Base-by-base conservation (phyloP, 768 basidiomycete species). In the Suillus spraguei region DNA sequence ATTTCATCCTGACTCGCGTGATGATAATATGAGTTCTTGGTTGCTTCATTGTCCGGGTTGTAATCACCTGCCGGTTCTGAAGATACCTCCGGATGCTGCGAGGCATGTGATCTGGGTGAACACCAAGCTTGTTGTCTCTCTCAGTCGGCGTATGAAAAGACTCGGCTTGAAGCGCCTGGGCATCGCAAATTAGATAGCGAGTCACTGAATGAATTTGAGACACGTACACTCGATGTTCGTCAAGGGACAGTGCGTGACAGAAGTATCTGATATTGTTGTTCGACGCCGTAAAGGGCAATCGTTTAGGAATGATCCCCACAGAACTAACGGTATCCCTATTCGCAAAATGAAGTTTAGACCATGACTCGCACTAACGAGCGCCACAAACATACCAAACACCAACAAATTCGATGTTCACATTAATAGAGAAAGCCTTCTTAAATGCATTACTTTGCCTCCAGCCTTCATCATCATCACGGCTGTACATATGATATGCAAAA, bases 361-460 rank as follows among this genome's bases (percentile, higher is more conserved):
- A 49, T 1, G 22, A 16, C 16, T 28, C 14, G 10, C 32, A 17
- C 17, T 39, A 13, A 49, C 22, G 39, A 32, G 39, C 35, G 6
- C 11, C 22, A n/a, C 52, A 28, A 17, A 63, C 80, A 63, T 68
- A 90, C 90, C 89, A 92, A 8, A 92, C 88, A 14, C 90, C 91
- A 4, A 93, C 76, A 65, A 92, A 83, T 46, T 91, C 85, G 41
- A 92, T 84, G 62, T 87, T 82, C 11, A 92, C 88, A 41, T 90
- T 87, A n/a, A 88, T 84, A 0, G 85, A 88, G 69, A 92, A 92
- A 0, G 88, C 84, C 38, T 86, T 87, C 73, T 92, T 92, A 78
- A 93, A 93, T 0, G 81, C 82, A 0, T 78, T 81, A 62, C 87
- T 87, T 69, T 90, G 86, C 8, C 70, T 64, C 89, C 89, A 90